Percentiles rank a stretch among this genome's conserved stretches.
Conservation (phyloP, 495 filamentous ascomycete genomes). For the Neurospora sp. region DNA sequence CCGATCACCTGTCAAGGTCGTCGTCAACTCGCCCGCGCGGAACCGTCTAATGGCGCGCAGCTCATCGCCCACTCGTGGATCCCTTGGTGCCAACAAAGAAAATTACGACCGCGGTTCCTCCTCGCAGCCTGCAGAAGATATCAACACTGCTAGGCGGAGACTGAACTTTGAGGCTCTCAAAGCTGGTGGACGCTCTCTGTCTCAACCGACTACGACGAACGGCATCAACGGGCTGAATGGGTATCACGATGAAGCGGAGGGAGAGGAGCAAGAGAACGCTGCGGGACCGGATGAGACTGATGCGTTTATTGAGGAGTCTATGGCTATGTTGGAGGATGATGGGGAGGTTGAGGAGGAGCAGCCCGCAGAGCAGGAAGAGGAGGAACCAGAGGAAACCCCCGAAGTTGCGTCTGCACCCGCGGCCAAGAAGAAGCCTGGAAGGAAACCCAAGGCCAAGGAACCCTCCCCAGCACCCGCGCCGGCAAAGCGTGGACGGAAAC, state of each 20-base stretch:
- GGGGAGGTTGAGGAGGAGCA: constrained; percentile 6
- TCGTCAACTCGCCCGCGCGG: constrained; percentile 46
- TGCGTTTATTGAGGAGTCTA: constrained; percentile 23
- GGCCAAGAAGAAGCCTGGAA: neutral
- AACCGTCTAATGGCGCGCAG: constrained; percentile 33
- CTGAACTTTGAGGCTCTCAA: constrained; percentile 30
- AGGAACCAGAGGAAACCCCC: constrained; percentile 6
- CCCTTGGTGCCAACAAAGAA: constrained; percentile 17
- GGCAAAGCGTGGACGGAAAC: neutral
- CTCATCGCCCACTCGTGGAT: constrained; percentile 31
- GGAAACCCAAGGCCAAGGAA: neutral
- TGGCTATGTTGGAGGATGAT: constrained; percentile 26
- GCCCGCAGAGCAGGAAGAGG: constrained; percentile 12
- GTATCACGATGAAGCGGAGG: constrained; percentile 9
- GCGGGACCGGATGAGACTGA: neutral
- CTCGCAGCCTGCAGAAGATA: constrained; percentile 10
- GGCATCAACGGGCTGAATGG: neutral
- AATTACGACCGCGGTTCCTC: constrained; percentile 5
- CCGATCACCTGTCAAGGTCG: constrained; percentile 46
- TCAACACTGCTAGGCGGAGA: constrained; percentile 17
- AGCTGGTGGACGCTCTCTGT: constrained; percentile 11
- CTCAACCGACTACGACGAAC: constrained; percentile 8
- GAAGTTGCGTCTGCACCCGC: neutral
- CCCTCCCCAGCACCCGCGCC: neutral
- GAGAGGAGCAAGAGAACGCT: neutral